Evolutionary conservation across 1,139 yeast species (phyloP), one percentile per base, ranked within the genome.

Genomic region (Zygosaccharomyces sapae): DNA sequence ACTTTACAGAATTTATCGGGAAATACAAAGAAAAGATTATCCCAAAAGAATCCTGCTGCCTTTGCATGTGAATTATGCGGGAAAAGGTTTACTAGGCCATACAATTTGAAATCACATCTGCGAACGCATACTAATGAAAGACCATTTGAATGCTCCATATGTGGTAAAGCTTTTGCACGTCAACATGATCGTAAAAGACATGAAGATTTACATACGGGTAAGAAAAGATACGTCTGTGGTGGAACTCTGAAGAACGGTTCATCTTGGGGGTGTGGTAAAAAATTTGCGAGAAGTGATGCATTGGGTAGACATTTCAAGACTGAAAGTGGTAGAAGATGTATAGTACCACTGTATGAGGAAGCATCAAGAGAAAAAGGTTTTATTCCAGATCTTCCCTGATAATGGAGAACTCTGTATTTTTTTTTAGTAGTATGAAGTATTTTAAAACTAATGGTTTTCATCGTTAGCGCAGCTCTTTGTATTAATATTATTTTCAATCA

Each of bases 281-380:
- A 83, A 59, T 92, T 92, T 72, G 97, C 97, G 2, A 72, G 98
- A 45, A 95, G 97, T 5, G 98, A 92, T 71, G 98, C 97, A 0
- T 69, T 92, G 47, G 82, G 96, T 20, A 73, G 98, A 55, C 98
- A 92, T 69, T 89, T 92, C 69, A 85, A 90, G 61, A 89, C 97
- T 0, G 97, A 89, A 60, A 86, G 90, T 31, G 98, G 98, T 8
- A 80, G 83, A 56, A 81, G 76, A 53, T 92, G 98, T 73, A 84
- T 92, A n/a, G 68, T 81, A 47, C 79, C 86, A 8, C 70, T 87
- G 54, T 72, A 83, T 45, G 90, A 82, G 51, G 96, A 86, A 59
- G 90, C 79, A 43, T 74, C 72, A 46, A 56, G 61, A 5, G 77
- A 74, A 43, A 58, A 61, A 31, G 46, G 34, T 19, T 37, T 37